Base-by-base conservation (phyloP, 176 grass and related monocot species). In the Tillandsia leiboldiana region DNA sequence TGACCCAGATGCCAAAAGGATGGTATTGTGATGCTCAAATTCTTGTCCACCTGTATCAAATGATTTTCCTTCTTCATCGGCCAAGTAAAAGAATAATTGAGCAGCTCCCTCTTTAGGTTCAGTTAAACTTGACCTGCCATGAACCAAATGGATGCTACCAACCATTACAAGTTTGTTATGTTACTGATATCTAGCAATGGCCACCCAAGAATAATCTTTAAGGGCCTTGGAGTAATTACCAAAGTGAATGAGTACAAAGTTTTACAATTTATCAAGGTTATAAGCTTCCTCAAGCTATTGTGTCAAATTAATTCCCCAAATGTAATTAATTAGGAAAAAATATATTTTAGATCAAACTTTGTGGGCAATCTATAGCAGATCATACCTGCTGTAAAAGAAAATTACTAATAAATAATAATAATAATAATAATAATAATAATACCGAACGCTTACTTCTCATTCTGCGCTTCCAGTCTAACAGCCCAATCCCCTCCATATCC, bases 401-500 rank as follows among this genome's bases (percentile, higher is more conserved):
- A 65, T 9, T 3, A 70, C 11, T 27, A 49, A 9, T 23, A 58
- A 2, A 15, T 42, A 50, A 13, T 53, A 42, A 42, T 42, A 42
- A 42, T 42, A 42, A 42, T 42, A 42, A 33, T 33, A 33, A 42
- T 24, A 42, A 42, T 42, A 42, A 42, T 42, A 42, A 42, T 42
- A 42, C 33, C 5, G 33, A 42, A 73, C 23, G 66, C 24, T 97
- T 79, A 87, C 94, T 65, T 61, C 71, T 79, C 69, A 4, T 69
- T 85, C 48, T 80, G 74, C 50, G 79, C 53, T 13, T 86, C 84
- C 76, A 97, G 65, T 80, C 82, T 76, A 80, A 97, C 82, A 49
- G 89, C 86, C 94, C 87, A 97, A 56, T 97, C 89, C 63, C 89
- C 94, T 68, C 94, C 94, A 79, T 83, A 97, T 28, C 89, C 86